Evolutionary conservation across 352 stramenopile genomes (phyloP).

Genomic region (Globisporangium heterothallicum): DNA sequence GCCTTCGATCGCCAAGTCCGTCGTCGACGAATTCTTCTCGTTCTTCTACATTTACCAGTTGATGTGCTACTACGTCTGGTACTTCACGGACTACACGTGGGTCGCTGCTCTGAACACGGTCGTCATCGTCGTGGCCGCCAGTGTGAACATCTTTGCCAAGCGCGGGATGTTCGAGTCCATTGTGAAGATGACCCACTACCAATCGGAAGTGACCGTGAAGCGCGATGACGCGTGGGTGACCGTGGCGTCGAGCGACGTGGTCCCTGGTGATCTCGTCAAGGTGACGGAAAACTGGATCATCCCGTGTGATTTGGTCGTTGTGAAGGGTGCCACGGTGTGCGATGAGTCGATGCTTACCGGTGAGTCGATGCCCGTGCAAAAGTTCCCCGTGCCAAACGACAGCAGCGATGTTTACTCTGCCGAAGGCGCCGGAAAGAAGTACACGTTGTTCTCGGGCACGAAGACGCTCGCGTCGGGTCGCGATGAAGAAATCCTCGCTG

Average conservation of each 20-base stretch:
- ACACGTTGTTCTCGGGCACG: conserved; percentile 87
- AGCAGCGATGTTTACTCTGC: conserved; percentile 48
- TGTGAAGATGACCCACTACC: conserved; percentile 59
- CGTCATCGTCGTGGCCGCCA: conserved; percentile 45
- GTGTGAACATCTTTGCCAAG: conserved; percentile 68
- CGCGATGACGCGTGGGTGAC: conserved; percentile 47
- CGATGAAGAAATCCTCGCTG: conserved; percentile 57
- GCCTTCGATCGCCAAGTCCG: conserved; percentile 38
- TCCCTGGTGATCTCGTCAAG: conserved; percentile 62
- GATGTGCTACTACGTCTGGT: conserved; percentile 85
- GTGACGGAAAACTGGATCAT: conserved; percentile 66
- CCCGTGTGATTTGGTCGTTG: conserved; percentile 63
- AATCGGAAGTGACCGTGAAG: conserved; percentile 60
- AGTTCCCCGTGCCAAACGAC: conserved; percentile 55
- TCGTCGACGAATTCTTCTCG: conserved; percentile 62
- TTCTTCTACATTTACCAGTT: conserved; percentile 84
- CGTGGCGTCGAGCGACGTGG: conserved; percentile 42
- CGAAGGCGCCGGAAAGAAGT: conserved; percentile 64
- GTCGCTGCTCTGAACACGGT: conserved; percentile 55
- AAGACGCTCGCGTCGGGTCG: conserved; percentile 62
- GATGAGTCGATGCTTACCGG: conserved; percentile 76
- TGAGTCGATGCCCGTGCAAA: conserved; percentile 86
- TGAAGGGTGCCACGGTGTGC: conserved; percentile 62
- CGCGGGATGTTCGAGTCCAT: conserved; percentile 46
- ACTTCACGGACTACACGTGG: conserved; percentile 62